Evolutionary conservation across 1,139 yeast genomes (phyloP).

Genomic region (Sugiyamaella xylanicola): DNA sequence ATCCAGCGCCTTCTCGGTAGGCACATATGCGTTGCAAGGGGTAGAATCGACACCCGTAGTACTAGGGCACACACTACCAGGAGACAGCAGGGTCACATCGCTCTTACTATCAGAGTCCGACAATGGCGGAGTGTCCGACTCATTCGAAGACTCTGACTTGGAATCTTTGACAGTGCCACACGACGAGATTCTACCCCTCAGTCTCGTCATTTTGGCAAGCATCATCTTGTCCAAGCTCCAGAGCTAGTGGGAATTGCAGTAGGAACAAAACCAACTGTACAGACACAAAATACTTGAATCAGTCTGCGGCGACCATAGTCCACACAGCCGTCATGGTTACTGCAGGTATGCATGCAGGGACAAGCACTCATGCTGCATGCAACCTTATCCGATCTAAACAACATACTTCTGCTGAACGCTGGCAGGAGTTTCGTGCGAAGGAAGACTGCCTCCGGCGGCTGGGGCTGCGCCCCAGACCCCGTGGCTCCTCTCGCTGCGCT

Average conservation of each 20-base stretch:
- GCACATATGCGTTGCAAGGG: too few relatives aligned
- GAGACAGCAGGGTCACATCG: not conserved
- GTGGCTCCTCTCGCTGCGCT: not conserved
- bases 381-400: not conserved
- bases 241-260: too few relatives aligned
- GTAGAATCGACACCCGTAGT: too few relatives aligned
- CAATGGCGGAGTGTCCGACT: not conserved
- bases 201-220: constrained; percentile 2
- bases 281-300: not conserved
- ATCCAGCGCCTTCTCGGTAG: too few relatives aligned
- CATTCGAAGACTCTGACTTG: not conserved
- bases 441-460: not conserved
- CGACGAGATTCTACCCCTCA: not conserved
- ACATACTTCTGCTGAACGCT: too few relatives aligned
- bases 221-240: too few relatives aligned
- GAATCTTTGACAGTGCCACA: not conserved
- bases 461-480: not conserved
- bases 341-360: not conserved
- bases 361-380: not conserved
- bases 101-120: not conserved
- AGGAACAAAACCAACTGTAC: not conserved
- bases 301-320: not conserved
- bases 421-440: too few relatives aligned
- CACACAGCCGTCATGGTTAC: too few relatives aligned
- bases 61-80: too few relatives aligned